Conservation (phyloP, 192 early-diverging fungal genomes). For the Coemansia brasiliensis region DNA sequence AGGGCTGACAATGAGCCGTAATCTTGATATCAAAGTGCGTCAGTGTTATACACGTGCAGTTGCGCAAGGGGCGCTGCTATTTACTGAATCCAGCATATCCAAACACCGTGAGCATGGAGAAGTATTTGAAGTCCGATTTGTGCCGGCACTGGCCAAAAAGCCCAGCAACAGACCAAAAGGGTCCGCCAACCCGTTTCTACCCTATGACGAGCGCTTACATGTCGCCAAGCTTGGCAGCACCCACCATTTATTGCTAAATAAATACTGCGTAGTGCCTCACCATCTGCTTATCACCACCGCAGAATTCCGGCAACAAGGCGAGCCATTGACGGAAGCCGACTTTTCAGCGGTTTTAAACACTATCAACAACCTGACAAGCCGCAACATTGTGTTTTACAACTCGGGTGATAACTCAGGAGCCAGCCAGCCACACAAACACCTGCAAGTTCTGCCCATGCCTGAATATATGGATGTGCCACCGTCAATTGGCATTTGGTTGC, state of each 20-base stretch:
- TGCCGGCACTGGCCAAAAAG: conserved; percentile 48
- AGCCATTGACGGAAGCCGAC: conserved; percentile 28
- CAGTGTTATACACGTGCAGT: conserved; percentile 39
- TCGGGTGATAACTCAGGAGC: conserved; percentile 53
- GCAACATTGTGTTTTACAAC: conserved; percentile 54
- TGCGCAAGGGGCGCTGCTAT: conserved; percentile 41
- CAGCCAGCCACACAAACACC: conserved; percentile 64
- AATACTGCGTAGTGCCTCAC: conserved; percentile 62
- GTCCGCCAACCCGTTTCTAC: conserved; percentile 48
- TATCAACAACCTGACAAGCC: conserved; percentile 13
- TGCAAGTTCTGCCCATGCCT: conserved; percentile 63
- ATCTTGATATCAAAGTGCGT: conserved; percentile 26
- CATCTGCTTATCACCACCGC: conserved; percentile 62
- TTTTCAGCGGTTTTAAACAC: conserved; percentile 36
- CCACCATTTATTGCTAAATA: conserved; percentile 64
- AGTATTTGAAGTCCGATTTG: conserved; percentile 42
- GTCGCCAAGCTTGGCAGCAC: conserved; percentile 31
- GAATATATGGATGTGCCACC: conserved; percentile 24
- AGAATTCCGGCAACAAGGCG: conserved; percentile 55
- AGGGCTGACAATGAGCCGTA: background rate
- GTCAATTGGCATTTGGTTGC: conserved; percentile 22
- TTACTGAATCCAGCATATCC: conserved; percentile 37
- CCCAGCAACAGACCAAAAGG: conserved; percentile 44
- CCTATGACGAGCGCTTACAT: conserved; percentile 37
- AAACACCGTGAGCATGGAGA: conserved; percentile 30